Evolutionary conservation across 1,139 yeast genomes (phyloP).

Genomic region (Saccharomyces hybrid): DNA sequence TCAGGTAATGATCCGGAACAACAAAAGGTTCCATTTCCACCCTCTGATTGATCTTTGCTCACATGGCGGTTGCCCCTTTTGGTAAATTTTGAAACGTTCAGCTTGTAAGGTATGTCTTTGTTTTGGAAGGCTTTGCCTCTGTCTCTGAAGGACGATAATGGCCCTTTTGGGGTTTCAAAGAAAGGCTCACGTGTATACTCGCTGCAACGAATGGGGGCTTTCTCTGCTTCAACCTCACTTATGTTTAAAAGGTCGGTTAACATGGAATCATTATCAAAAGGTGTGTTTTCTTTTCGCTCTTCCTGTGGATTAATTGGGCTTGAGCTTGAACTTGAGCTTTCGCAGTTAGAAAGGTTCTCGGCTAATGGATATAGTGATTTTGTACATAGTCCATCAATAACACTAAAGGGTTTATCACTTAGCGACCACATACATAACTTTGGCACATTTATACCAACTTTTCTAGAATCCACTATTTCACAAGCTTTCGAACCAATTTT

Average conservation of each 20-base stretch:
- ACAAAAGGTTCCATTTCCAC: too few species aligned
- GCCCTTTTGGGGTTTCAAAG: slow-evolving; percentile 51
- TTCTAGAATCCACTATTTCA: slow-evolving; percentile 79
- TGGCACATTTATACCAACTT: slow-evolving; percentile 84
- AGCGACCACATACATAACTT: slow-evolving; percentile 89
- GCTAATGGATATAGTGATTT: slow-evolving; percentile 51
- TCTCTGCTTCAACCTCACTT: not conserved
- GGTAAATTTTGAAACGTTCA: not conserved
- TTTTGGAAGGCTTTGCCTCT: slow-evolving; percentile 44
- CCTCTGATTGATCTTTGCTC: too few species aligned
- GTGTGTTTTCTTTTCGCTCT: not conserved
- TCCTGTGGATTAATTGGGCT: not conserved
- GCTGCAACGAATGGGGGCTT: not conserved
- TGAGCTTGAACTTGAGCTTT: not conserved
- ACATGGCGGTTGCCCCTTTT: too few species aligned
- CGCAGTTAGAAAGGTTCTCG: slow-evolving; percentile 11
- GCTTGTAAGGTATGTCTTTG: not conserved
- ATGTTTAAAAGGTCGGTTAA: not conserved
- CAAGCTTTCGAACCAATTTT: slow-evolving; percentile 65
- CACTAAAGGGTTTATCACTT: slow-evolving; percentile 78
- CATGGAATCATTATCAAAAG: not conserved
- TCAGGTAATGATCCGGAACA: too few species aligned
- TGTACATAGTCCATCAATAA: slow-evolving; percentile 88
- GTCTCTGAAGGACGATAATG: slow-evolving; percentile 63
- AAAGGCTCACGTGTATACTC: not conserved